Evolutionary conservation across 495 filamentous ascomycete genomes (phyloP).

Genomic region (Aspergillus sclerotioniger): DNA sequence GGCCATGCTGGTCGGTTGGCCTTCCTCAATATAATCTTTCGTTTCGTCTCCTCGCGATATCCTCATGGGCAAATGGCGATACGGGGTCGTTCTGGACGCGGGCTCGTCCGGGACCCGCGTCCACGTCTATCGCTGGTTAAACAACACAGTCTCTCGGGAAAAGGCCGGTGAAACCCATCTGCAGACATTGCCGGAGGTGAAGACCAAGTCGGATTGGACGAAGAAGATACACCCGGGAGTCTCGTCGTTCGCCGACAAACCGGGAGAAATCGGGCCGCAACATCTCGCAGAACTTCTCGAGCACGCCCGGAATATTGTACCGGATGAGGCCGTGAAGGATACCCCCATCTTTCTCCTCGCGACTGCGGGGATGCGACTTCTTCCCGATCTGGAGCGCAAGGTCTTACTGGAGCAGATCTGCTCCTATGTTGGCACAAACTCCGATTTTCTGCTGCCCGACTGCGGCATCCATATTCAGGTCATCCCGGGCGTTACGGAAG

Average conservation of each 20-base stretch:
- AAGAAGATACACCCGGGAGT: constrained; percentile 91
- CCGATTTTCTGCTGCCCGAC: constrained; percentile 83
- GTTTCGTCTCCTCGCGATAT: constrained; percentile 11
- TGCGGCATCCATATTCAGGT: constrained; percentile 90
- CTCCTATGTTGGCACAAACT: constrained; percentile 73
- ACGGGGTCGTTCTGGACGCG: constrained; percentile 68
- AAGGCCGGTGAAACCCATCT: constrained; percentile 59
- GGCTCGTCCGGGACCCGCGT: constrained; percentile 84
- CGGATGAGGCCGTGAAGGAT: constrained; percentile 68
- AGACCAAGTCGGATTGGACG: constrained; percentile 83
- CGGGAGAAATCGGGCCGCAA: constrained; percentile 72
- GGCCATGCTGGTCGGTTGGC: constrained; percentile 35
- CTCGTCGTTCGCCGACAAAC: constrained; percentile 80
- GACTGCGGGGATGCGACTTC: constrained; percentile 92
- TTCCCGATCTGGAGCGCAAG: constrained; percentile 69
- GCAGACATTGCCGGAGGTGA: constrained; percentile 69
- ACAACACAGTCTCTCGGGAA: constrained; percentile 65
- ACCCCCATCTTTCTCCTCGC: constrained; percentile 94
- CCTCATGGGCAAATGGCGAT: constrained; percentile 57
- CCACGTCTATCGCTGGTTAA: constrained; percentile 90
- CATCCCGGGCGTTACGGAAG: constrained; percentile 95
- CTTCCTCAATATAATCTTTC: constrained; percentile 8
- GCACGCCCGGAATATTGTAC: constrained; percentile 84
- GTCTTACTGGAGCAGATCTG: constrained; percentile 77
- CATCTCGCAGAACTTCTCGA: constrained; percentile 75